A percentile compares a stretch with the other conserved stretches of the same genome.
phyloP scores from a whole-genome alignment of 2,329 filamentous ascomycete species.

The Colletotrichum truncatum region DNA sequence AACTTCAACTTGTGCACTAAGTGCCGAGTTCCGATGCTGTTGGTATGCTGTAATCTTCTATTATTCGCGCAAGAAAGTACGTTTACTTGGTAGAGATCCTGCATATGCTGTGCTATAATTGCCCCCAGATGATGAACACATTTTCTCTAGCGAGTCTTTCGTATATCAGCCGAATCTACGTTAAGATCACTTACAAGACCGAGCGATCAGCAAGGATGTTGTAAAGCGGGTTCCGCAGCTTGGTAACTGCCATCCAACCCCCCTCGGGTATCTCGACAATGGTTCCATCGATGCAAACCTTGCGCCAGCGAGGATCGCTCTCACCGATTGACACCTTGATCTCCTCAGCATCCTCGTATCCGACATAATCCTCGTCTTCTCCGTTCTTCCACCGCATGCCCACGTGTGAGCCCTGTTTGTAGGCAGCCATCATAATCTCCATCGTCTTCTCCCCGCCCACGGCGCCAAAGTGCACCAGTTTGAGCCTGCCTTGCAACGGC shows the following conservation, averaged over 20 bases:
- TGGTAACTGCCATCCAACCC: conserved; percentile 75
- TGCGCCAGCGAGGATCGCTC: conserved; percentile 78
- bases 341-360: conserved; percentile 76
- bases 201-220: conserved; percentile 52
- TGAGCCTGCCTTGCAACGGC: conserved; percentile 76
- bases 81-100: no score
- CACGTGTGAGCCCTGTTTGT: conserved; percentile 66
- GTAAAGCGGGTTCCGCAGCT: conserved; percentile 52
- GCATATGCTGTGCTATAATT: not conserved
- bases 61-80: no score
- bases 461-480: conserved; percentile 79
- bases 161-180: no score
- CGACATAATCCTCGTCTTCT: conserved; percentile 64
- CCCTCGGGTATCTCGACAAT: conserved; percentile 78
- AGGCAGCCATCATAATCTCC: conserved; percentile 77
- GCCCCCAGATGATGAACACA: no score
- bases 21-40: no score
- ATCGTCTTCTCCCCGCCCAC: conserved; percentile 73
- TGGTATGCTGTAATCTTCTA: no score
- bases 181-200: not conserved
- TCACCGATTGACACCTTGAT: conserved; percentile 75
- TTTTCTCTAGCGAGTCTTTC: no score
- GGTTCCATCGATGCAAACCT: conserved; percentile 91
- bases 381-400: conserved; percentile 60
- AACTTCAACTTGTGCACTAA: no score